Percentiles rank a stretch among this genome's conserved stretches.
phyloP scores from a whole-genome alignment of 768 basidiomycete species.

The Xanthoconium stramineum region DNA sequence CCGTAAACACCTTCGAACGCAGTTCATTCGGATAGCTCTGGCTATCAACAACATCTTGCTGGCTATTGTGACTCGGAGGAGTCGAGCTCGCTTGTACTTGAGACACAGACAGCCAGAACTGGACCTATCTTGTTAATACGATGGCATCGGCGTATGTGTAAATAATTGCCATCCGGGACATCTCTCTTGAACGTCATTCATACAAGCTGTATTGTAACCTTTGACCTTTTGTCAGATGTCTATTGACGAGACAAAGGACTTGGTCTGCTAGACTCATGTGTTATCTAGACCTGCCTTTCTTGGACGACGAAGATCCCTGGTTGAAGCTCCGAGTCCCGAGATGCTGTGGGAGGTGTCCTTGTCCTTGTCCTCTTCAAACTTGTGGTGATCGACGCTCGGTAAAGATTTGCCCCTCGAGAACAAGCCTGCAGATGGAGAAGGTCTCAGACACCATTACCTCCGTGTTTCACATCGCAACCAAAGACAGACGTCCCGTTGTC shows the following conservation, averaged over 20 bases:
- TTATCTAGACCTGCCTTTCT: slow-evolving; percentile 6
- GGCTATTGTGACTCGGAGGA: background rate
- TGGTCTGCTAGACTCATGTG: background rate
- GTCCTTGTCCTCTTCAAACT: too few relatives aligned
- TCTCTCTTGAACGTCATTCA: too few relatives aligned
- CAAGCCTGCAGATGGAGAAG: slow-evolving; percentile 21
- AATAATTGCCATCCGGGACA: too few relatives aligned
- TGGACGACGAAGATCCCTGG: slow-evolving; percentile 3
- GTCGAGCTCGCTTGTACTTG: too few relatives aligned
- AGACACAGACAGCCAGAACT: too few relatives aligned
- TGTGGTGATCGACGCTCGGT: too few relatives aligned
- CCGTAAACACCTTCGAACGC: background rate
- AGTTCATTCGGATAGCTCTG: background rate
- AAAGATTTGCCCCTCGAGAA: too few relatives aligned
- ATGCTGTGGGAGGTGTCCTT: slow-evolving; percentile 10
- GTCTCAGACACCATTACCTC: slow-evolving; percentile 24
- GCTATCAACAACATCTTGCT: background rate
- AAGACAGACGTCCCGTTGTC: slow-evolving; percentile 17
- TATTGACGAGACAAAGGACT: background rate
- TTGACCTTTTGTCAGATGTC: too few relatives aligned
- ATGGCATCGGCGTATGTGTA: too few relatives aligned
- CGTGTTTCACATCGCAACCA: slow-evolving; percentile 23
- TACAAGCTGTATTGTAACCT: too few relatives aligned
- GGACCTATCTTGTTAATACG: too few relatives aligned
- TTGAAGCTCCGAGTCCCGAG: background rate